Conservation (phyloP, 2,329 filamentous ascomycete genomes). For the Xylaria sp. region DNA sequence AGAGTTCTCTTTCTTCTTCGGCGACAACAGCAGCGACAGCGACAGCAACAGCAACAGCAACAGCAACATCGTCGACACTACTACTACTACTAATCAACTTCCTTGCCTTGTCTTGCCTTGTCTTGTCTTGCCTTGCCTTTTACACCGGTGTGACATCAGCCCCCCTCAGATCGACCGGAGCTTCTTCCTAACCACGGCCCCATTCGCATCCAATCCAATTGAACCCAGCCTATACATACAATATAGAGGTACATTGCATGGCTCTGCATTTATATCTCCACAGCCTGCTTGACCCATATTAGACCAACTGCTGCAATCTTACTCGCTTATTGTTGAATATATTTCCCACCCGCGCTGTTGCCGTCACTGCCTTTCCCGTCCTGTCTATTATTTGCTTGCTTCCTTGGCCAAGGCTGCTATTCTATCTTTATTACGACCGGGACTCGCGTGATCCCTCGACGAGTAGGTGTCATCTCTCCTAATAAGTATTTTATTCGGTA, state of each 20-base stretch:
- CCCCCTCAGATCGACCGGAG: slow-evolving; percentile 11
- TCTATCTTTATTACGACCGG: slow-evolving; percentile 18
- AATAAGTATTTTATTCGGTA: slow-evolving; percentile 13
- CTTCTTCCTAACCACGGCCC: slow-evolving; percentile 6
- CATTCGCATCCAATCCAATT: background rate
- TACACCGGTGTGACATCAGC: slow-evolving; percentile 12
- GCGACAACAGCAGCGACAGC: background rate
- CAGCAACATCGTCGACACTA: background rate
- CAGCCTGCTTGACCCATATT: slow-evolving; percentile 34
- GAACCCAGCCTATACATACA: slow-evolving; percentile 11
- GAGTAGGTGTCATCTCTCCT: background rate
- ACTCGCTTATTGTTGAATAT: slow-evolving; percentile 31
- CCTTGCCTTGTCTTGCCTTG: background rate
- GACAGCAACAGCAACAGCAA: background rate
- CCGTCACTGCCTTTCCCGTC: slow-evolving; percentile 32
- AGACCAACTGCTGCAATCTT: slow-evolving; percentile 11
- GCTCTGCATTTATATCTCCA: slow-evolving; percentile 27
- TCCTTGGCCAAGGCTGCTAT: slow-evolving; percentile 15
- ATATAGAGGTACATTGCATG: slow-evolving; percentile 19
- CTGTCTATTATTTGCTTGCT: slow-evolving; percentile 31
- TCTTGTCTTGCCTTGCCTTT: background rate
- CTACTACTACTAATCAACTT: no score
- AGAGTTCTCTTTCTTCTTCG: background rate
- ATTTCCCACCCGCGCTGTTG: slow-evolving; percentile 27
- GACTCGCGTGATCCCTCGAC: slow-evolving; percentile 14